These are phyloP conservation scores for Excoecaria agallocha DNA, from an alignment of 345 rosid species.

Conservation along the genomic window DNA sequence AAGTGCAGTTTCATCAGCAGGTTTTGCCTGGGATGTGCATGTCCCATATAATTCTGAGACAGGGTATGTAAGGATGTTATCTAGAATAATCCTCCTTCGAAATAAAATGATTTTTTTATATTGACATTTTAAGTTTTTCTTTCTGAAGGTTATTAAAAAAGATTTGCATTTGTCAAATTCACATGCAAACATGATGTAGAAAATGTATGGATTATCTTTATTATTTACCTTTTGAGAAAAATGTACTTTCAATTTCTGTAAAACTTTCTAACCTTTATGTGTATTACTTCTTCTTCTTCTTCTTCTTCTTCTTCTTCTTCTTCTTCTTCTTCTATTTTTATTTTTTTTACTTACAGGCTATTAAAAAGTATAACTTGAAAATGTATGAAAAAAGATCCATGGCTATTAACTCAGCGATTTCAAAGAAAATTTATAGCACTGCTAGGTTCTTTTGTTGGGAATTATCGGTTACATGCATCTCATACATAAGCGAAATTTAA, in stretches of 20 bases:
- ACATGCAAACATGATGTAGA: slow-evolving; percentile 86
- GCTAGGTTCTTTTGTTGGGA: slow-evolving; percentile 40
- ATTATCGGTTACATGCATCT: too few relatives aligned
- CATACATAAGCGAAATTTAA: too few relatives aligned
- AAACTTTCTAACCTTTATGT: slow-evolving; percentile 19
- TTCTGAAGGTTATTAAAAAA: slow-evolving; percentile 74
- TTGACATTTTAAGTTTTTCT: too few relatives aligned
- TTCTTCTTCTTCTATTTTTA: too few relatives aligned
- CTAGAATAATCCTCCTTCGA: not conserved
- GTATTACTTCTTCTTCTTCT: too few relatives aligned
- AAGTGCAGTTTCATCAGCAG: slow-evolving; percentile 75
- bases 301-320: too few relatives aligned
- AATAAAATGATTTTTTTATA: not conserved
- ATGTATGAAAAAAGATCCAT: slow-evolving; percentile 70
- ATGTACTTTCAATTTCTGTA: slow-evolving; percentile 5
- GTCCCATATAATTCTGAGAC: slow-evolving; percentile 69
- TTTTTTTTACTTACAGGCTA: slow-evolving; percentile 58
- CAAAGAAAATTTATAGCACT: slow-evolving; percentile 67
- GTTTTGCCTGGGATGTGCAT: slow-evolving; percentile 88
- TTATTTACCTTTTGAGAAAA: slow-evolving; percentile 8
- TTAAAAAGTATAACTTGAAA: slow-evolving; percentile 80
- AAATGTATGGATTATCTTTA: slow-evolving; percentile 48
- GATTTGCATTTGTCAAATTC: slow-evolving; percentile 94
- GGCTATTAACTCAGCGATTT: slow-evolving; percentile 95
- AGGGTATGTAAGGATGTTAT: slow-evolving; percentile 48